Conservation (phyloP, 2,329 filamentous ascomycete genomes). For the Corinectria fuckeliana region DNA sequence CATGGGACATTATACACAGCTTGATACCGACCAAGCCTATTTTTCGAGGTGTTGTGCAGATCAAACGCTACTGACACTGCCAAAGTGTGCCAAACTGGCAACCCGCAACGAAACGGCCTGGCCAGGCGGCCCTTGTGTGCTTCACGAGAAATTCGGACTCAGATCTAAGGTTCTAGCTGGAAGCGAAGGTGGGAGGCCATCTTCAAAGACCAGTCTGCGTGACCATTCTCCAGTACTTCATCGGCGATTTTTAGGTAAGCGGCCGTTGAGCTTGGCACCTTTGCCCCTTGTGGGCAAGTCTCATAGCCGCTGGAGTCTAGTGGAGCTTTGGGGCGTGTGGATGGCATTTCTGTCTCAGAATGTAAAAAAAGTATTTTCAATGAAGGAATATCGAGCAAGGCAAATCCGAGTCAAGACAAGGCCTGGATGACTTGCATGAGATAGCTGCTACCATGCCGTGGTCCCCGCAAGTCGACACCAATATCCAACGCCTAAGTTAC, state of each 20-base stretch:
- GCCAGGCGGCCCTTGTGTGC: background rate
- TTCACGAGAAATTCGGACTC: background rate
- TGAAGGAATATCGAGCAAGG: background rate
- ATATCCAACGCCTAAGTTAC: background rate
- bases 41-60: slow-evolving; percentile 1
- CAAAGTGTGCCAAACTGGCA: background rate
- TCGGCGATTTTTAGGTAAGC: slow-evolving; percentile 1
- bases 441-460: background rate
- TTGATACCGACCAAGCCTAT: background rate
- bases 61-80: slow-evolving; percentile 17
- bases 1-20: background rate
- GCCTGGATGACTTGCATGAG: background rate
- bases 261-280: background rate
- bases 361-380: background rate
- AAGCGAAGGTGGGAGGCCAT: background rate
- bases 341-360: background rate
- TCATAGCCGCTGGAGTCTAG: background rate
- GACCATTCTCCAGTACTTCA: background rate
- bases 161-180: background rate
- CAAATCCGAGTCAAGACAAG: slow-evolving; percentile 6
- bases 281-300: background rate
- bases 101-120: background rate
- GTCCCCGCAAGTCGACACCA: background rate
- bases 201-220: background rate
- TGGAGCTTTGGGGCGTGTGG: background rate